phyloP scores from a whole-genome alignment of 2,329 filamentous ascomycete genomes.

The Trichoderma koningiopsis region DNA sequence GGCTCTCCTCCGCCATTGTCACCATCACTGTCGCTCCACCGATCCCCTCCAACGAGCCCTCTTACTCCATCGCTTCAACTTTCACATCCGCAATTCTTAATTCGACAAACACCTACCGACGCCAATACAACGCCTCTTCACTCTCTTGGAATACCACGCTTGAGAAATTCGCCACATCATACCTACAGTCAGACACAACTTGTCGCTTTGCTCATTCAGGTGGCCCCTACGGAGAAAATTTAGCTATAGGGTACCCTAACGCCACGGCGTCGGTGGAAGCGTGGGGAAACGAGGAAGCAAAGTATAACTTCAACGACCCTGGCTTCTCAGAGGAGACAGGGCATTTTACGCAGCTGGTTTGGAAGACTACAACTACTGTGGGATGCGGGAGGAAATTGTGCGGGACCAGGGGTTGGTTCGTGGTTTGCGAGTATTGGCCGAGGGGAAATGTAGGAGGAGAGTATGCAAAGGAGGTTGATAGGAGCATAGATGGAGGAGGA shows the following conservation, averaged over 20 bases:
- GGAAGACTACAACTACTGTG: conserved; percentile 62
- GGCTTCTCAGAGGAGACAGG: conserved; percentile 63
- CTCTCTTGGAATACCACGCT: conserved; percentile 68
- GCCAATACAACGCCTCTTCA: conserved; percentile 59
- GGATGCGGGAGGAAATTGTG: conserved; percentile 56
- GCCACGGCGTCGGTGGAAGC: conserved; percentile 60
- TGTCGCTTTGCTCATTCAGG: conserved; percentile 59
- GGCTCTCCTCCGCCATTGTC: conserved; percentile 24
- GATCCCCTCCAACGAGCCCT: conserved; percentile 42
- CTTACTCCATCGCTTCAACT: conserved; percentile 34
- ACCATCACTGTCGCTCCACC: conserved; percentile 40
- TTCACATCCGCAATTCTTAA: conserved; percentile 62
- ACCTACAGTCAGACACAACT: conserved; percentile 44
- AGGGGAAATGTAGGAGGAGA: conserved; percentile 62
- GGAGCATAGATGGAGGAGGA: background rate
- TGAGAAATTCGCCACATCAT: conserved; percentile 55
- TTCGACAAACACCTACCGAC: conserved; percentile 67
- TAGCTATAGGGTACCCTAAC: conserved; percentile 67
- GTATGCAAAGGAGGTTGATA: conserved; percentile 45
- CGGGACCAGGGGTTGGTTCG: conserved; percentile 58
- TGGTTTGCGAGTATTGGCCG: conserved; percentile 72
- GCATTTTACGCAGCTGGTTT: conserved; percentile 74
- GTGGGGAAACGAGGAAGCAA: conserved; percentile 59
- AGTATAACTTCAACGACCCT: conserved; percentile 61
- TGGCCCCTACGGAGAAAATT: conserved; percentile 73